phyloP scores from a whole-genome alignment of 805 yeast species.

The Starmerella floris region DNA sequence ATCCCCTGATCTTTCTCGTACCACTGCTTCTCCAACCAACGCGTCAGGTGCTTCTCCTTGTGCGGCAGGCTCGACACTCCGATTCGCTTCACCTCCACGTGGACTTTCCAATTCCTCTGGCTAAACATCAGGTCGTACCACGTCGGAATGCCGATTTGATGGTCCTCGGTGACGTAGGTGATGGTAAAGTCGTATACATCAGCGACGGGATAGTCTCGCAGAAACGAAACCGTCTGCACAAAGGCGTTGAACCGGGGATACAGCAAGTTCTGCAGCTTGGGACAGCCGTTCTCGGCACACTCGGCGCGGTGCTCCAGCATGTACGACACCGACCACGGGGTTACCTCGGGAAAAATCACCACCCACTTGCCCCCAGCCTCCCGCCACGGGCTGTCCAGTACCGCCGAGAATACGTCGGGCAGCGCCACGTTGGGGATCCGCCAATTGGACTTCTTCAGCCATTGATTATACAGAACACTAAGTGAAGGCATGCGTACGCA shows the following conservation, averaged over 20 bases:
- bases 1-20: conserved; percentile 40
- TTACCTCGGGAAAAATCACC: conserved; percentile 75
- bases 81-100: conserved; percentile 12
- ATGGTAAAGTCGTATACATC: conserved; percentile 45
- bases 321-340: conserved; percentile 25
- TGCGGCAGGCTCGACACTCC: conserved; percentile 15
- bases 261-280: conserved; percentile 44
- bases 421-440: conserved; percentile 13
- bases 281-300: conserved; percentile 46
- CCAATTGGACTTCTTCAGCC: conserved; percentile 24
- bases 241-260: conserved; percentile 55
- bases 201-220: conserved; percentile 21
- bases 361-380: conserved; percentile 33
- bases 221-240: conserved; percentile 20
- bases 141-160: conserved; percentile 6
- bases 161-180: conserved; percentile 26
- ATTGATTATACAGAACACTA: conserved; percentile 11
- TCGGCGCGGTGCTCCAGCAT: conserved; percentile 39
- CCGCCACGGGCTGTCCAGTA: conserved; percentile 13
- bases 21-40: conserved; percentile 71
- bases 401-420: conserved; percentile 10
- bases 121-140: conserved; percentile 8
- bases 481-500: conserved; percentile 21
- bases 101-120: conserved; percentile 15
- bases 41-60: conserved; percentile 27